Evolutionary conservation across 225 moss, liverwort and hornwort genomes (phyloP), one percentile per base, ranked within the genome.

Genomic region (Antitrichia curtipendula): DNA sequence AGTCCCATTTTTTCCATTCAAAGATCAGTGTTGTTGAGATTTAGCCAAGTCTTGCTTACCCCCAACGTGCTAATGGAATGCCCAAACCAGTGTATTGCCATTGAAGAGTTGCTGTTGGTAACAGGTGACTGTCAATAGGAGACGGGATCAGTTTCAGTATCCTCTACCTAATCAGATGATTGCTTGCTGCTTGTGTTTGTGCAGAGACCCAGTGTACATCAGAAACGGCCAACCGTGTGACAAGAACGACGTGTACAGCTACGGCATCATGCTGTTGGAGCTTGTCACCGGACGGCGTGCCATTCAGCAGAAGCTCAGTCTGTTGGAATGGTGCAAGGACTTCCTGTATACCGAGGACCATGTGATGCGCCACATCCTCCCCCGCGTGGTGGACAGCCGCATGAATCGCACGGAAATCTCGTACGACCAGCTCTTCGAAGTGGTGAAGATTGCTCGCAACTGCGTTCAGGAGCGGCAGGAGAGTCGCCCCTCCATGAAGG

Each of bases 191-290:
- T 12, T 57, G 47, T 66, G 28, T 10, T 28, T 75, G 68, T 75
- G 84, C 88, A 92, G 92, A 40, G 93, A 93, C 61, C 93, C 93
- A 19, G 89, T 90, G 63, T 91, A 91, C 73, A 40, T 92, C 40
- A n/a, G 83, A 40, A 90, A 90, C 43, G 91, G 91, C 13, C 87
- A 87, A 24, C 83, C 93, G 32, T 89, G 91, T 47, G 87, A 93
- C 68, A 95, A 96, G 88, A 93, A 93, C 82, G 94, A 96, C 81
- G 95, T 96, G 80, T 95, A 96, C 95, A 96, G 95, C 93, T 96
- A 92, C 52, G 95, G 96, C 34, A 94, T 95, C 20, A 91, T 96
- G 36, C 84, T 96, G 66, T 77, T 96, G 90, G 95, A 96, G 90
- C 92, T 96, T 57, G 89, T 93, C 85, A 93, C 95, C 6, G 96